Evolutionary conservation across 305 asterid genomes (phyloP).

Genomic region (Fraxinus sp.): DNA sequence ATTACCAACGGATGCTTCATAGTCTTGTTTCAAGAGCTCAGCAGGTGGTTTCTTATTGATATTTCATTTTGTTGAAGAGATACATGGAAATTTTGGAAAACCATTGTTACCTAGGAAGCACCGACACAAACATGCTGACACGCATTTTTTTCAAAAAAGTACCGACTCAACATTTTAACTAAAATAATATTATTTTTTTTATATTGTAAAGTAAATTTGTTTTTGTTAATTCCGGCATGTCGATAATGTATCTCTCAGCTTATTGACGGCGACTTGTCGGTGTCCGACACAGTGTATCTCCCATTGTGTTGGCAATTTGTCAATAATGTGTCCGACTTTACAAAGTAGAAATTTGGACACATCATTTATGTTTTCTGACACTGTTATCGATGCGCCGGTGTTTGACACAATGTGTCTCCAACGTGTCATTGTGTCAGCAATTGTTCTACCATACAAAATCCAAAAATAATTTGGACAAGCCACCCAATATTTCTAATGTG

Average conservation of each 20-base stretch:
- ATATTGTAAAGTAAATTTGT: neutral
- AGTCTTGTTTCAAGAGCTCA: constrained; percentile 92
- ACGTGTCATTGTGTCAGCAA: neutral
- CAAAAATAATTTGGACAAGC: neutral
- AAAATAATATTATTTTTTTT: too few species aligned
- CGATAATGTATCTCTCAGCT: neutral
- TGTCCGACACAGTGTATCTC: neutral
- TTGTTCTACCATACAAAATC: neutral
- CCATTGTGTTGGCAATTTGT: neutral
- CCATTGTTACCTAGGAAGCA: neutral
- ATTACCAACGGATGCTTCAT: constrained; percentile 91
- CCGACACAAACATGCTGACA: neutral
- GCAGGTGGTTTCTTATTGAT: constrained; percentile 54
- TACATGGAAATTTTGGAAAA: constrained; percentile 7
- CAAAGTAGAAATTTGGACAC: neutral
- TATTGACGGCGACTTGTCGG: neutral
- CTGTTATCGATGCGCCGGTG: neutral
- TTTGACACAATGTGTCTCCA: neutral
- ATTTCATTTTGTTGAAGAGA: constrained; percentile 13
- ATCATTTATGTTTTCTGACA: neutral
- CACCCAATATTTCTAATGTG: neutral
- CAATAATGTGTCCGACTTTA: neutral
- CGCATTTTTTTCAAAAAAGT: neutral
- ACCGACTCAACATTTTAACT: neutral
- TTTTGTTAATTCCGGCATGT: neutral